Evolutionary conservation across 805 yeast genomes (phyloP), one percentile per base, ranked within the genome.

Genomic region (Candida sakaeoensis): DNA sequence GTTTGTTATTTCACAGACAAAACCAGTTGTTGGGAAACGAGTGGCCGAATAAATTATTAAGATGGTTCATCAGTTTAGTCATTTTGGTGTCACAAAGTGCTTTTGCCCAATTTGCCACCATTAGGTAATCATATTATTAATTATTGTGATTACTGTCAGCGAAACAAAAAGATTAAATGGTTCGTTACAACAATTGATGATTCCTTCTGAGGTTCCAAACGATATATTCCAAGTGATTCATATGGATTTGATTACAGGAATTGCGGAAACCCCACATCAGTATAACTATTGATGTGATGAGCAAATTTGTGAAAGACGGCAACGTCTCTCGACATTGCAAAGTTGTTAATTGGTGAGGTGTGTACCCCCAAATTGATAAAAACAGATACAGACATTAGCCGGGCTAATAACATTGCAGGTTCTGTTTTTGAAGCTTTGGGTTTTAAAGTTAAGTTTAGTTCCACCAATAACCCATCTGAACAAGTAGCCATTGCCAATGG

Each of bases 261-360:
- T 50, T 12, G 46, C 44, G 1, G 19, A 25, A 10, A 36, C 45
- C 8, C 32, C 30, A 22, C 30, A 40, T 9, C 41, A 42, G 4
- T 35, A 25, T 17, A 44, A 51, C 46, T 3, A 49, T 48, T 5
- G 45, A 45, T 39, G 31, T 40, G n/a, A 22, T 51, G n/a, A 40
- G 53, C 1, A 48, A 51, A 35, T 26, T 16, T 17, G 15, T 13
- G n/a, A 9, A 21, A 21, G 24, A 17, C 24, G 5, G 31, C 24
- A 15, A 15, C 31, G 15, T 15, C 38, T 6, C 31, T 17, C 9
- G 32, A 16, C 9, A 16, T 18, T 8, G 32, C 38, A 15, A 19
- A 21, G 14, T 14, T 35, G 17, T 23, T 35, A 12, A 35, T 35
- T 14, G 24, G 13, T 16, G 32, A 35, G 3, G 38, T 26, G 2